Evolutionary conservation across 2,329 filamentous ascomycete genomes (phyloP).

Genomic region (Pseudogymnoascus sp.): DNA sequence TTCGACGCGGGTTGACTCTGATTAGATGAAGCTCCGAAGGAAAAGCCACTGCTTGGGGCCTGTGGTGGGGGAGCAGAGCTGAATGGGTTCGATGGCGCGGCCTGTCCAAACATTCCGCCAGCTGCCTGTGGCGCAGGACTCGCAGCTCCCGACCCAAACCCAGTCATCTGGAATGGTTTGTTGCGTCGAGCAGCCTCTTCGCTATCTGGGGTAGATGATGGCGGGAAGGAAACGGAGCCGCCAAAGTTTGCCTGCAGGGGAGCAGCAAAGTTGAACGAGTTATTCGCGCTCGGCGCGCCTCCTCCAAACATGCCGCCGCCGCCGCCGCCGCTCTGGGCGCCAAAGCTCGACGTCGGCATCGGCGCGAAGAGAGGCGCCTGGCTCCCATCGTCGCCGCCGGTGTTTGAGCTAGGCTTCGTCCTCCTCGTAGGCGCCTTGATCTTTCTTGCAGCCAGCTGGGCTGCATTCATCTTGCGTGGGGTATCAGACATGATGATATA

Average conservation of each 20-base stretch:
- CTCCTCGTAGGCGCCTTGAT: conserved; percentile 22
- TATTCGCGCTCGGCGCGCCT: conserved; percentile 19
- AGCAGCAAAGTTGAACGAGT: conserved; percentile 25
- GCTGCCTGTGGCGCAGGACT: not conserved
- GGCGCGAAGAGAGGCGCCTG: conserved; percentile 15
- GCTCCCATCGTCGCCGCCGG: conserved; percentile 7
- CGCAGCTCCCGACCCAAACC: not conserved
- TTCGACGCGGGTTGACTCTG: not conserved
- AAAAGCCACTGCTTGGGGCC: conserved; percentile 5
- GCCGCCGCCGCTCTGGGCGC: conserved; percentile 16
- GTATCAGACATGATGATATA: not conserved
- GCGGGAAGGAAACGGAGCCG: conserved; percentile 15
- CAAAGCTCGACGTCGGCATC: conserved; percentile 11
- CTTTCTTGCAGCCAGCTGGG: conserved; percentile 27
- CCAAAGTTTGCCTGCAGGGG: conserved; percentile 9
- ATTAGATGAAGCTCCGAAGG: conserved; percentile 1
- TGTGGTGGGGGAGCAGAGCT: not conserved
- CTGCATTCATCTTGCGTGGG: conserved; percentile 21
- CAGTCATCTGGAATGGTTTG: conserved; percentile 11
- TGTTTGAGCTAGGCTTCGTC: conserved; percentile 5
- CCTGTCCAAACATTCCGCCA: conserved; percentile 9
- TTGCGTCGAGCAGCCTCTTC: conserved; percentile 15
- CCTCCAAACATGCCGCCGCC: conserved; percentile 25
- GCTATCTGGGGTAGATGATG: not conserved
- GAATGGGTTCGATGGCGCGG: conserved; percentile 11